Percentiles rank a stretch among this genome's conserved stretches.
phyloP scores from a whole-genome alignment of 371 early-diverging fungal species.

The Lichtheimia ramosa region DNA sequence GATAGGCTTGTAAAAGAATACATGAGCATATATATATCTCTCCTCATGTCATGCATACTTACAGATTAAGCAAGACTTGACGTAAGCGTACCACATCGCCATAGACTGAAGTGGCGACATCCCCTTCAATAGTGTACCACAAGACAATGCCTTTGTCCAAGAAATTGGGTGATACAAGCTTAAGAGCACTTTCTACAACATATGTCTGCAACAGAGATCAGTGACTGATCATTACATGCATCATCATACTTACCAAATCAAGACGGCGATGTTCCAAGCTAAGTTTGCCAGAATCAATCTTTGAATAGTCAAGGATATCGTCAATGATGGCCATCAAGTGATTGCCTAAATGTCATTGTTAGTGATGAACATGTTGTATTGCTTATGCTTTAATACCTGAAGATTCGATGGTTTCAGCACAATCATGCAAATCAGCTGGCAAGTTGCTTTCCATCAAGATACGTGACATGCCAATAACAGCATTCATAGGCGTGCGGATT shows the following conservation, averaged over 20 bases:
- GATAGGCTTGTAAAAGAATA: conserved; percentile 10
- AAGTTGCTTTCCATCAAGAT: conserved; percentile 44
- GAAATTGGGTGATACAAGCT: conserved; percentile 32
- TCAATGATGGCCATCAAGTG: conserved; percentile 53
- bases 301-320: conserved; percentile 62
- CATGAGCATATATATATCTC: neutral
- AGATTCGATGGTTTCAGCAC: conserved; percentile 44
- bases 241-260: conserved; percentile 35
- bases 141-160: conserved; percentile 21
- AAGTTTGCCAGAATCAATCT: conserved; percentile 57
- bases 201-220: conserved; percentile 14
- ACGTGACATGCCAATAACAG: conserved; percentile 48
- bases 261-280: conserved; percentile 38
- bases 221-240: too few relatives aligned
- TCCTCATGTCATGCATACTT: neutral
- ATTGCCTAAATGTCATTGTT: conserved; percentile 16
- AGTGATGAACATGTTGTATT: neutral
- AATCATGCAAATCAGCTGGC: conserved; percentile 38
- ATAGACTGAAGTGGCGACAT: conserved; percentile 31
- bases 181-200: conserved; percentile 44
- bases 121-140: conserved; percentile 20
- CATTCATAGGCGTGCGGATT: conserved; percentile 54
- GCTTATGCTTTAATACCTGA: conserved; percentile 17
- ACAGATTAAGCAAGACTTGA: conserved; percentile 52
- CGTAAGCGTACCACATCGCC: conserved; percentile 52